These are phyloP conservation scores for Ettlia oleoabundans DNA, from an alignment of 139 green algal species.

Conservation along the genomic window DNA sequence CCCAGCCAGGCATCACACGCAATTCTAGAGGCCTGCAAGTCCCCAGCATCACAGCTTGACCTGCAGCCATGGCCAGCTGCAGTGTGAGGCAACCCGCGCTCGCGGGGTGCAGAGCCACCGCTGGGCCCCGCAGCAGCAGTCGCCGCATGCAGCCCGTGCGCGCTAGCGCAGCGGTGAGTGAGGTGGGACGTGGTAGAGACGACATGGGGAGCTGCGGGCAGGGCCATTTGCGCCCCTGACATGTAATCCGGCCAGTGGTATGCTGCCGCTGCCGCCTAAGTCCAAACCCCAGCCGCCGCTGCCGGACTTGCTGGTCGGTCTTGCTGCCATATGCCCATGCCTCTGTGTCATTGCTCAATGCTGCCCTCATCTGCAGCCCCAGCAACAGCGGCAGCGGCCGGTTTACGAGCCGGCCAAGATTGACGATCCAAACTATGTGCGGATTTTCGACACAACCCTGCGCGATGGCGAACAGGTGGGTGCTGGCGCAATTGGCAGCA, in stretches of 20 bases:
- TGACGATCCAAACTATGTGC: conserved; percentile 92
- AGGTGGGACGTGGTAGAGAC: background rate
- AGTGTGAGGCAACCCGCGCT: background rate
- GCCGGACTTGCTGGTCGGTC: background rate
- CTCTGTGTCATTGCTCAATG: background rate
- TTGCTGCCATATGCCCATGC: background rate
- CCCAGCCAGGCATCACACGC: background rate
- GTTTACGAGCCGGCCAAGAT: conserved; percentile 86
- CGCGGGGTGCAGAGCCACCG: background rate
- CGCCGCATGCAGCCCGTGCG: conserved; percentile 3
- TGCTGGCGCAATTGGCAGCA: no score
- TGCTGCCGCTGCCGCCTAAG: no score
- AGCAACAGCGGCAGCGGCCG: conserved; percentile 47
- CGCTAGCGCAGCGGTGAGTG: background rate
- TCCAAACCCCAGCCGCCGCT: no score
- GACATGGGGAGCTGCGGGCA: no score
- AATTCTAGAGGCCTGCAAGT: background rate
- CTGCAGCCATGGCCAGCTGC: background rate
- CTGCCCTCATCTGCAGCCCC: background rate
- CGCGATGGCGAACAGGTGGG: conserved; percentile 98
- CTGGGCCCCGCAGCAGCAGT: background rate
- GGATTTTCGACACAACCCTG: conserved; percentile 99
- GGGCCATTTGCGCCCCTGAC: no score
- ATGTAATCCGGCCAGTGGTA: no score
- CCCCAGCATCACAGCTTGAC: background rate